Evolutionary conservation across 2,329 filamentous ascomycete genomes (phyloP), one percentile per base, ranked within the genome.

Genomic region (Trichoderma oligosporum): DNA sequence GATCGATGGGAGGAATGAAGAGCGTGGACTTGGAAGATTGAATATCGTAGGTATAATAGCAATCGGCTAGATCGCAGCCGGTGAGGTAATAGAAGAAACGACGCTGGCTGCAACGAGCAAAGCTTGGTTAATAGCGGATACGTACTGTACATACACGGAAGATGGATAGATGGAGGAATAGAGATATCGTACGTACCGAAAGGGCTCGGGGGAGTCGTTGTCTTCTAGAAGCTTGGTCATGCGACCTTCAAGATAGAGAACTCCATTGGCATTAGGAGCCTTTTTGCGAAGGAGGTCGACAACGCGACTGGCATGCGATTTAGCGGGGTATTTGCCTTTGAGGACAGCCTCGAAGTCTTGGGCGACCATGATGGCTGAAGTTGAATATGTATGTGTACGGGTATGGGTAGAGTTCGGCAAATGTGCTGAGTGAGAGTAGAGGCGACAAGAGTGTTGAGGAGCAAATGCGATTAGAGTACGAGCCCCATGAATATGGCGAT

Each of bases 71-170:
- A 61, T 85, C 81, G 68, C 78, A 95, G 65, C 94, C 94, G 22
- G 90, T 93, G 42, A 97, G 79, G 74, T 99, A 99, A 82, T 89
- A 97, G 77, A 99, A 99, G 72, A 85, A 89, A 56, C 94, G 87
- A 61, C 92, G 89, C 74, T 97, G 92, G 63, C 90, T 91, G 64
- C 20, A 46, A 8, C 4, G 24, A 29, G 9, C 1, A 31, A n/a
- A 54, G 56, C n/a, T 3, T 8, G 3, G 49, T 53, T 27, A n/a
- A n/a, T n/a, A 51, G 56, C 18, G 3, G 12, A 29, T 27, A 36
- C 14, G 22, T 20, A 12, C 27, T 25, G 22, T n/a, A n/a, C n/a
- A n/a, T n/a, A n/a, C 16, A 12, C 29, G 6, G 8, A 18, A 14
- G 7, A 12, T 4, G 22, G 18, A 11, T 4, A 44, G 3, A 25